A percentile compares a stretch with the other conserved stretches of the same genome.
phyloP scores from a whole-genome alignment of 2,329 filamentous ascomycete species.

The Aureobasidium uvarum region DNA sequence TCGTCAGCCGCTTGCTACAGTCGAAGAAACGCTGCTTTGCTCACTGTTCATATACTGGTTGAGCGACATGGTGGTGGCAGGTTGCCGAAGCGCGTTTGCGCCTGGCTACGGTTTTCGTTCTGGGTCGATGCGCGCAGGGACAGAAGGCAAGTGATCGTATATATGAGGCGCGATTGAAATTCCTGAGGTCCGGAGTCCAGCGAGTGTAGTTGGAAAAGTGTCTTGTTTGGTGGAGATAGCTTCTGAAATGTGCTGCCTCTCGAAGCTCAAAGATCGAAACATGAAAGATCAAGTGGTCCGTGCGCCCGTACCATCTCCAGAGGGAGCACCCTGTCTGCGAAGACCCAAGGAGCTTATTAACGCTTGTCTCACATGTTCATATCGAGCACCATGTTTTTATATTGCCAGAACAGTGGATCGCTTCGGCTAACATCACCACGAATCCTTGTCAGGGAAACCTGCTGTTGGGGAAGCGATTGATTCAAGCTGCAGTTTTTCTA shows the following conservation, averaged over 20 bases:
- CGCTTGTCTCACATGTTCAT: constrained; percentile 6
- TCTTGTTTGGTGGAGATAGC: constrained; percentile 9
- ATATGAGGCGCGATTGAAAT: not conserved
- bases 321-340: not conserved
- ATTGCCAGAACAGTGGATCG: not conserved
- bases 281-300: not conserved
- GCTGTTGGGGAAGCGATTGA: not conserved
- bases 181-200: not conserved
- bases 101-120: constrained; percentile 14
- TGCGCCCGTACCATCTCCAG: not conserved
- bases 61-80: constrained; percentile 40
- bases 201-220: not conserved
- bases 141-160: not conserved
- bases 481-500: constrained; percentile 13
- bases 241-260: not conserved
- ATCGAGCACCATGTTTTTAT: not conserved
- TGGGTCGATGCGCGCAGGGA: not conserved
- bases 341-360: not conserved
- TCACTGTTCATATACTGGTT: constrained; percentile 47
- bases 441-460: not conserved
- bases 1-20: constrained; percentile 36
- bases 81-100: constrained; percentile 27
- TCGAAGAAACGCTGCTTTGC: not conserved
- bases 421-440: not conserved
- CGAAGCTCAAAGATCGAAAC: constrained; percentile 16